Percentiles rank a stretch among this genome's conserved stretches.
phyloP scores from a whole-genome alignment of 768 basidiomycete genomes.

The Rhodotorula diobovata region DNA sequence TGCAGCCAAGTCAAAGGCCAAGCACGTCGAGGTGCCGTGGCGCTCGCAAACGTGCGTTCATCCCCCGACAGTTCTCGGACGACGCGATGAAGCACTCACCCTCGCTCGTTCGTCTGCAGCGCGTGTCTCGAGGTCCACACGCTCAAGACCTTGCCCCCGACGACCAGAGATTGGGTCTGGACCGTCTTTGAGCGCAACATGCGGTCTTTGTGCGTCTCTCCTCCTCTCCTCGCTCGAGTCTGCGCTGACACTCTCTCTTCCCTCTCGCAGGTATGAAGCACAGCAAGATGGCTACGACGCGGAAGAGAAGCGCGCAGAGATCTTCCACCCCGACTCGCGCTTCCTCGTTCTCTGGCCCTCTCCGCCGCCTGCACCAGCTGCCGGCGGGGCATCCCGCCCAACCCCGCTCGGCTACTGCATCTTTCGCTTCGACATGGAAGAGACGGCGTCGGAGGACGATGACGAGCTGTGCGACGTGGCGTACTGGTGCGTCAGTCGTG shows the following conservation, averaged over 20 bases:
- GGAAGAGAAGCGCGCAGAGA: slow-evolving; percentile 55
- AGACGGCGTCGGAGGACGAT: slow-evolving; percentile 44
- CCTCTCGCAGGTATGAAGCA: slow-evolving; percentile 51
- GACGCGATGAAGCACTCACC: neutral
- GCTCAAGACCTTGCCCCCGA: neutral
- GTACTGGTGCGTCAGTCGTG: slow-evolving; percentile 67
- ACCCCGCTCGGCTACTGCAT: slow-evolving; percentile 52
- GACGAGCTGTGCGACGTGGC: slow-evolving; percentile 48
- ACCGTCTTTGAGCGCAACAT: slow-evolving; percentile 58
- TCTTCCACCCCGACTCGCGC: slow-evolving; percentile 61
- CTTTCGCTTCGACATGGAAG: slow-evolving; percentile 72
- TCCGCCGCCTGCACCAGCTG: neutral
- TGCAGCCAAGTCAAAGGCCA: fast-evolving
- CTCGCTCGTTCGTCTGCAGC: neutral
- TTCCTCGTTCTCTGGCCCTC: slow-evolving; percentile 54
- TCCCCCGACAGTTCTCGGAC: fast-evolving
- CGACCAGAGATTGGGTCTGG: slow-evolving; percentile 55
- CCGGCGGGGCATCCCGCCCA: neutral
- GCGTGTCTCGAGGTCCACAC: neutral
- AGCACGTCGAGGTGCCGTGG: neutral
- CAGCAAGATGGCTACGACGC: slow-evolving; percentile 69
- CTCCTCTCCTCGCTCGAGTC: neutral
- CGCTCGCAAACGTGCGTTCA: neutral
- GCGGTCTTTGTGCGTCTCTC: slow-evolving; percentile 48
- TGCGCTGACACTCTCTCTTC: neutral